Evolutionary conservation across 371 early-diverging fungal species (phyloP), one percentile per base, ranked within the genome.

Genomic region (Mucor lusitanicus): DNA sequence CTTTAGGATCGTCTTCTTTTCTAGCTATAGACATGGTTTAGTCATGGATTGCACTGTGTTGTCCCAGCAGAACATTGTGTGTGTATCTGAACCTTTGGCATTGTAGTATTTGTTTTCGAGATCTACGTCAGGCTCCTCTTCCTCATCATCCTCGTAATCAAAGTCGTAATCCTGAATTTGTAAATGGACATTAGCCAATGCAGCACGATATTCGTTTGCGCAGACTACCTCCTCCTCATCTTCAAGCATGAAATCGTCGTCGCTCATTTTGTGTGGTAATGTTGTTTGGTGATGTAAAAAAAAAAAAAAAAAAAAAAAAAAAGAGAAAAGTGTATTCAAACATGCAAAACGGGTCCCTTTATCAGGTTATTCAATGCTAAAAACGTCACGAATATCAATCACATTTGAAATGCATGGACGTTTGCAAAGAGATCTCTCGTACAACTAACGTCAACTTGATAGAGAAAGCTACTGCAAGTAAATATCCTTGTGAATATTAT

Each of bases 41-140:
- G 32, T 33, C 13, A 1, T 35, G 37, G 6, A n/a, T 1, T 35
- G 12, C 12, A 3, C 1, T 9, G 17, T 56, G 3, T 53, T n/a
- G n/a, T n/a, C n/a, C 46, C 9, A 46, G 1, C 46, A 46, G 9
- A 19, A 11, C 44, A 30, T 54, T 56, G 12, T 21, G 59, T 25
- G 15, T 71, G n/a, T n/a, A n/a, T n/a, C n/a, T n/a, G n/a, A n/a
- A 85, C 95, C 94, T 85, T 98, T 97, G 50, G 99, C 97, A 69
- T 90, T 92, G 79, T 97, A 97, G 80, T 97, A 98, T 69, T 89
- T 91, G 78, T 96, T 97, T 76, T 98, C 98, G 37, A 97, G 76
- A 57, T 92, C 94, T 9, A 95, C 90, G 65, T 92, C 92, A 17
- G 92, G 90, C 69, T 94, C 95, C 56, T 92, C 92, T 39, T 92